Base-by-base conservation (phyloP, 2,329 filamentous ascomycete genomes). In the Fusarium transvaalense region DNA sequence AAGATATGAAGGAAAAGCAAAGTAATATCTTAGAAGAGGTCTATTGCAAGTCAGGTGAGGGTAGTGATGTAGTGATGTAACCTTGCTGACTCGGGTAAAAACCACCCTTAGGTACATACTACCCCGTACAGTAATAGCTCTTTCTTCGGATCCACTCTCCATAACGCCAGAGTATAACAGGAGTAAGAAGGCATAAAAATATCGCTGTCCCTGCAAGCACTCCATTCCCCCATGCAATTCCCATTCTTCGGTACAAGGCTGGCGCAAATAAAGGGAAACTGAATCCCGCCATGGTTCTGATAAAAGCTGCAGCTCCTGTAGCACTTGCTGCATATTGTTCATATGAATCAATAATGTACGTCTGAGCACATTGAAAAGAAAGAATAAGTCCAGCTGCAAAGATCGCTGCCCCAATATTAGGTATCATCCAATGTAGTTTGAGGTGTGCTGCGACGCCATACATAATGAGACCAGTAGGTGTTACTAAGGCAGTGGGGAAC, bases 241-340 rank as follows among this genome's bases (percentile, higher is more conserved):
- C 79, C 19, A 83, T 66, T 3, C 53, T 63, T 0, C 75, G 61
- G 23, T 82, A 83, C 72, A 83, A 71, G 14, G 78, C 75, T 0
- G 82, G 81, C 0, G 87, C 87, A 19, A 88, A 88, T 1, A 90
- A 78, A 1, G 88, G 88, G 50, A 86, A 86, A 1, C 84, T 77
- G 37, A 88, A 88, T 1, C 86, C 88, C 0, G 83, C 81, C 53
- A 89, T 77, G 2, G 83, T 86, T 29, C 86, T 79, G 31, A 88
- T 78, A 4, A 89, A 82, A 0, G 85, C 85, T 14, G 84, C 84
- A 0, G 85, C 86, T 0, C 85, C 86, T 41, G 85, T 83, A 0
- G 79, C 78, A 10, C 76, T 79, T 3, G 79, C 79, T 0, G 78
- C 76, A 53, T 78, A 78, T 32, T 74, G 71, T 52, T 77, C 77